Conservation (phyloP, 2,329 filamentous ascomycete species). For the Diaporthe caulivora region DNA sequence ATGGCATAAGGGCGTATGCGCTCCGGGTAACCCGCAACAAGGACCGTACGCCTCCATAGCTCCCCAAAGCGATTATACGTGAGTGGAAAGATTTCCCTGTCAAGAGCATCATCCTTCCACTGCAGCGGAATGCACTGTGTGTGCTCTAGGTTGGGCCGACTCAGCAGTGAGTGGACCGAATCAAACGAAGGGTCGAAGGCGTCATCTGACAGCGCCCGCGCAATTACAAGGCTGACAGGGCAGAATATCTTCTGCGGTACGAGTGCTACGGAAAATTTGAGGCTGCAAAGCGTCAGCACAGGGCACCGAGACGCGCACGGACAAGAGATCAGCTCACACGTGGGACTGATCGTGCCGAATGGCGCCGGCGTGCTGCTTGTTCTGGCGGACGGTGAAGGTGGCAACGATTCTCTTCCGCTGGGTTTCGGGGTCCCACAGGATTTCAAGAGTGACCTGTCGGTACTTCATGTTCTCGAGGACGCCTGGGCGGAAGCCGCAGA, state of each 20-base stretch:
- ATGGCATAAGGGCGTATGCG: neutral
- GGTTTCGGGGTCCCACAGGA: neutral
- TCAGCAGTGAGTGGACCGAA: neutral
- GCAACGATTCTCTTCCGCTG: neutral
- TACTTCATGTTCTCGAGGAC: slow-evolving; percentile 9
- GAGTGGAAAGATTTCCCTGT: neutral
- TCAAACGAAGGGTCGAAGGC: neutral
- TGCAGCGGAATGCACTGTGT: neutral
- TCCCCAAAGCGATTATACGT: neutral
- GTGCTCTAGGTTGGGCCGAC: neutral
- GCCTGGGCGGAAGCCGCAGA: neutral
- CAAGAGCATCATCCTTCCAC: neutral
- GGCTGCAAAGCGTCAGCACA: neutral
- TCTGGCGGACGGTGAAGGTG: slow-evolving; percentile 2
- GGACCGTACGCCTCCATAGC: neutral
- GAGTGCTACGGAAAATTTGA: neutral
- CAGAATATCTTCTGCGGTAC: slow-evolving; percentile 1
- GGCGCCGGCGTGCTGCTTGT: neutral
- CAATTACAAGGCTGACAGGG: slow-evolving; percentile 1
- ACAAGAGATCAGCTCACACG: neutral
- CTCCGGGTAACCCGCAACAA: neutral
- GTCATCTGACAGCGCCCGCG: neutral
- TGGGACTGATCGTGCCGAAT: neutral
- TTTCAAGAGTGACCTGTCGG: neutral
- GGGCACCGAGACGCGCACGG: neutral